Evolutionary conservation across 2,329 filamentous ascomycete genomes (phyloP).

Genomic region (Cadophora sp.): DNA sequence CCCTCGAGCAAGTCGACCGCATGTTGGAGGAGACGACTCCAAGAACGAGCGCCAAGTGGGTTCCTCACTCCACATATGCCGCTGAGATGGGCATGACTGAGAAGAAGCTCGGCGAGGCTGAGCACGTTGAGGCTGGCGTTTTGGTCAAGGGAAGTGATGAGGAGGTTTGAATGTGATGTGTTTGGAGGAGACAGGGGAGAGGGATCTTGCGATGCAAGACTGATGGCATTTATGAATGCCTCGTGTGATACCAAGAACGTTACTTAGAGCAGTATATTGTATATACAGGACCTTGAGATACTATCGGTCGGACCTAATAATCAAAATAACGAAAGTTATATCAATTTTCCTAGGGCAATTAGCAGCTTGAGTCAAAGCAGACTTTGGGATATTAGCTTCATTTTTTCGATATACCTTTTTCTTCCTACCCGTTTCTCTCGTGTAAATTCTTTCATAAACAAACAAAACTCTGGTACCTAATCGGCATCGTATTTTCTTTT

Average conservation of each 20-base stretch:
- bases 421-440: too few species aligned
- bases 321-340: too few species aligned
- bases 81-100: constrained; percentile 35
- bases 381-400: too few species aligned
- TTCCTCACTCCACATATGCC: constrained; percentile 38
- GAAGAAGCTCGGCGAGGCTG: constrained; percentile 14
- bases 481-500: too few species aligned
- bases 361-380: too few species aligned
- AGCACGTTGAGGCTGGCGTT: constrained; percentile 24
- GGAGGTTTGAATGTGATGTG: not conserved
- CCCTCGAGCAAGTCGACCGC: constrained; percentile 75
- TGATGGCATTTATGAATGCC: constrained; percentile 7
- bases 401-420: too few species aligned
- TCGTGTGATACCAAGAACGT: not conserved
- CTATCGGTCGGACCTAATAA: too few species aligned
- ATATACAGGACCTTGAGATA: too few species aligned
- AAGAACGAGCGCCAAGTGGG: constrained; percentile 42
- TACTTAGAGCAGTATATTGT: too few species aligned
- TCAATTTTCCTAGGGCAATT: too few species aligned
- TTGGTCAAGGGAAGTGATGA: constrained; percentile 15
- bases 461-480: too few species aligned
- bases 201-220: not conserved
- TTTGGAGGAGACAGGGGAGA: not conserved
- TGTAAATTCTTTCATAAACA: too few species aligned
- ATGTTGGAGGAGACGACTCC: constrained; percentile 58